Evolutionary conservation across 2,329 filamentous ascomycete genomes (phyloP), one percentile per base, ranked within the genome.

Genomic region (Fusarium albidum): DNA sequence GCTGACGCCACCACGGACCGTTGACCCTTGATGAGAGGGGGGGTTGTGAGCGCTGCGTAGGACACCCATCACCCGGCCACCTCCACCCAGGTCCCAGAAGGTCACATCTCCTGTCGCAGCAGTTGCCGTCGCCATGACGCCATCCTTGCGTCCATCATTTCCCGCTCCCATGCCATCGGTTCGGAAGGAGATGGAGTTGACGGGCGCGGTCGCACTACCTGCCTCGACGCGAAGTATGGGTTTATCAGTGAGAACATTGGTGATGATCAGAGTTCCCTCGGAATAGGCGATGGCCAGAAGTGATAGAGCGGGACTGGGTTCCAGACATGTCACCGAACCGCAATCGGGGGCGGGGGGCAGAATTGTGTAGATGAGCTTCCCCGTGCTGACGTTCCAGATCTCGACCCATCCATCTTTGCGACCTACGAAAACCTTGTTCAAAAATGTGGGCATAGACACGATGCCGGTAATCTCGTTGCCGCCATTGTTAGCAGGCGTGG

Each of bases 351-450:
- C 83, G 1, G 90, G 87, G 1, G 95, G 90, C 12, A 95, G 78
- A 44, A 99, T 88, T 3, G 92, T 96, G 73, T 97, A 96, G 25
- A 99, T 85, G 47, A 97, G 81, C 72, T 96, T 96, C 40, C 85
- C 93, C 4, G 91, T 96, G 70, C 90, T 96, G 55, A 99, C 79
- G 69, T 99, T 99, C 94, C 95, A 99, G 43, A 99, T 96, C 69
- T 99, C 95, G 9, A 97, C 88, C 72, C 87, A 89, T 7, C 95
- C 95, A 71, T 99, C 92, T 59, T 84, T 84, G 66, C 92, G 87
- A 9, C 92, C 96, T 3, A 92, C 90, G 61, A 98, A 92, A 37
- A 99, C 84, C 75, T 99, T 99, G 80, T 99, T 99, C 55, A 99
- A 75, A 73, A 92, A 96, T 0, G 95, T 98, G 2, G 94, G 93